These are phyloP conservation scores for Scedosporium dehoogii DNA, from an alignment of 2,329 filamentous ascomycete genomes.

Conservation along the genomic window DNA sequence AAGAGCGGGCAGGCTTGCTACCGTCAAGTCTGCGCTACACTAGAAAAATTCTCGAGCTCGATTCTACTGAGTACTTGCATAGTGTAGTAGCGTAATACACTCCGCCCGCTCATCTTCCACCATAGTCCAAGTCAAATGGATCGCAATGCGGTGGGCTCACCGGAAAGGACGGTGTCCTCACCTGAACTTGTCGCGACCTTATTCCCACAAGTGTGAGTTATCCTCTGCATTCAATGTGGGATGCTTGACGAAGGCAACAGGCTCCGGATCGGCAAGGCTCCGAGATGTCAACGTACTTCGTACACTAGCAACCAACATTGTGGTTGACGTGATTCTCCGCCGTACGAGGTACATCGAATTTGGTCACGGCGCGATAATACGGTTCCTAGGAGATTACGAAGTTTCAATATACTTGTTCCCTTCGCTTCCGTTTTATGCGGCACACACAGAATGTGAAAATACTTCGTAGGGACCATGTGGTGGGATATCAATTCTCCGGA, in stretches of 20 bases:
- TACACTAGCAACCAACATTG: no score
- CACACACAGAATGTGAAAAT: background rate
- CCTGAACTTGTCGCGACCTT: background rate
- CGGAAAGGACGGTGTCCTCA: background rate
- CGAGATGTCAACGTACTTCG: no score
- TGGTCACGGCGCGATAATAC: no score
- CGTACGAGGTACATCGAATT: no score
- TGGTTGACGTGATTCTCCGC: no score
- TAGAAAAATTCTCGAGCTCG: background rate
- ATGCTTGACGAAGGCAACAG: no score
- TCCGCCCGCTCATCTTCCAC: background rate
- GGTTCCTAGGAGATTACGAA: no score
- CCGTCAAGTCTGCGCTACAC: background rate
- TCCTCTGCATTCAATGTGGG: no score
- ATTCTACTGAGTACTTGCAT: background rate
- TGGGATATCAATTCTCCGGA: conserved; percentile 1
- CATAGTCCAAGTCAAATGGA: background rate
- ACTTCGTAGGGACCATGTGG: background rate
- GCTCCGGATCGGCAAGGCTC: no score
- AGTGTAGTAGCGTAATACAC: no score
- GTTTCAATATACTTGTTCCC: no score
- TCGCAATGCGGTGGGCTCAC: background rate
- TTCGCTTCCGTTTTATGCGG: background rate
- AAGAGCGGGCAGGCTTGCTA: background rate
- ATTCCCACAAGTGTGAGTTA: no score